These are phyloP conservation scores for Piromyces finnis DNA, from an alignment of 192 early-diverging fungal species.

Conservation along the genomic window DNA sequence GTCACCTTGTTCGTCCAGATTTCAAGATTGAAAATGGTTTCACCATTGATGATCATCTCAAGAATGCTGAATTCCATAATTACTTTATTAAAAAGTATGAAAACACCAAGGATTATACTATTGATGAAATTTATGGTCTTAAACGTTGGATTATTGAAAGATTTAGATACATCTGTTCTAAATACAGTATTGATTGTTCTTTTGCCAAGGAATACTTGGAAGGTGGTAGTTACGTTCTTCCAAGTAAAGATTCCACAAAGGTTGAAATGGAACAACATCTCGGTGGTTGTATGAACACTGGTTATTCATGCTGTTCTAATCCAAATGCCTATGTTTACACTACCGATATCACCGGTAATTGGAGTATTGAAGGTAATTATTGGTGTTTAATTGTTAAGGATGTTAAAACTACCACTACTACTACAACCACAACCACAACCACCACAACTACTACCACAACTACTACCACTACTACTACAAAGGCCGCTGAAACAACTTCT, in stretches of 20 bases:
- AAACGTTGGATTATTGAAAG: background rate
- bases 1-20: background rate
- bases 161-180: background rate
- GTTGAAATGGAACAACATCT: background rate
- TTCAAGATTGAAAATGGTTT: background rate
- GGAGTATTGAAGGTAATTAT: background rate
- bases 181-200: background rate
- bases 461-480: too few relatives aligned
- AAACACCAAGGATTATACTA: background rate
- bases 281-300: background rate
- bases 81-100: background rate
- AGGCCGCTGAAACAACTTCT: too few relatives aligned
- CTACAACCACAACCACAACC: too few relatives aligned
- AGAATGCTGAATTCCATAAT: background rate
- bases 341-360: background rate
- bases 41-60: background rate
- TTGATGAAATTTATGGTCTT: background rate
- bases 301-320: background rate
- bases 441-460: too few relatives aligned
- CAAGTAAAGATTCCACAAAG: background rate
- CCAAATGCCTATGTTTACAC: background rate
- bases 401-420: background rate
- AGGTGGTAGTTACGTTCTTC: background rate
- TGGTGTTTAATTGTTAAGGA: background rate
- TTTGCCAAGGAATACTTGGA: background rate